Evolutionary conservation across 495 filamentous ascomycete species (phyloP).

Genomic region (Aspergillus asperescens): DNA sequence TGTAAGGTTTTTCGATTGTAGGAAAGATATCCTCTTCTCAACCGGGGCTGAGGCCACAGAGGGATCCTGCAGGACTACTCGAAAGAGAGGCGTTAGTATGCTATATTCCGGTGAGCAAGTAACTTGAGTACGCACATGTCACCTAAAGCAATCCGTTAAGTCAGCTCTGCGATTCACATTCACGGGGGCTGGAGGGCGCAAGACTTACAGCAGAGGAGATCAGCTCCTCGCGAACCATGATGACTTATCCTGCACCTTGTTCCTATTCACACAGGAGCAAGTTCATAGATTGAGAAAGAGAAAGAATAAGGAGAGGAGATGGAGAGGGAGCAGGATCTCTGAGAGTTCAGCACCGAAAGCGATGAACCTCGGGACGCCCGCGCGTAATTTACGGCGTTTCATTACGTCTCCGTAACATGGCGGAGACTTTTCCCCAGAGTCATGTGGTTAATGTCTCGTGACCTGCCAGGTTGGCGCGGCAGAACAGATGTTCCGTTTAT

Average conservation of each 20-base stretch:
- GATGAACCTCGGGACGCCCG: slow-evolving; percentile 39
- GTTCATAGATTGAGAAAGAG: not conserved
- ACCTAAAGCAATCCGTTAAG: slow-evolving; percentile 26
- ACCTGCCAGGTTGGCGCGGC: slow-evolving; percentile 10
- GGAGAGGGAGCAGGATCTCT: slow-evolving; percentile 12
- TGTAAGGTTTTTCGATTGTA: slow-evolving; percentile 95
- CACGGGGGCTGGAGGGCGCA: slow-evolving; percentile 7
- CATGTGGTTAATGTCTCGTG: too few relatives aligned
- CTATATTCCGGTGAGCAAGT: slow-evolving; percentile 6
- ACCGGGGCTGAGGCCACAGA: slow-evolving; percentile 83
- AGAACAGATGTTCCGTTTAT: slow-evolving; percentile 11
- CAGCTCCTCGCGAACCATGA: slow-evolving; percentile 79
- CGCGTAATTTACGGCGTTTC: not conserved
- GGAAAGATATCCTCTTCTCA: slow-evolving; percentile 86
- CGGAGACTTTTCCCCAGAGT: slow-evolving; percentile 36
- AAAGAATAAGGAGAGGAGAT: slow-evolving; percentile 1
- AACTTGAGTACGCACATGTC: slow-evolving; percentile 30
- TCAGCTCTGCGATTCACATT: slow-evolving; percentile 19
- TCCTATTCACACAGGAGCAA: slow-evolving; percentile 12
- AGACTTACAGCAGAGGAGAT: slow-evolving; percentile 71
- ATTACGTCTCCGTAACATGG: slow-evolving; percentile 5
- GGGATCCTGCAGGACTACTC: slow-evolving; percentile 83
- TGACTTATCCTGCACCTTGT: slow-evolving; percentile 22
- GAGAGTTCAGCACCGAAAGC: slow-evolving; percentile 18
- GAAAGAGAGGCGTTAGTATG: slow-evolving; percentile 19